These are phyloP conservation scores for Rauvolfia tetraphylla DNA, from an alignment of 257 asterid genomes.

Conservation along the genomic window DNA sequence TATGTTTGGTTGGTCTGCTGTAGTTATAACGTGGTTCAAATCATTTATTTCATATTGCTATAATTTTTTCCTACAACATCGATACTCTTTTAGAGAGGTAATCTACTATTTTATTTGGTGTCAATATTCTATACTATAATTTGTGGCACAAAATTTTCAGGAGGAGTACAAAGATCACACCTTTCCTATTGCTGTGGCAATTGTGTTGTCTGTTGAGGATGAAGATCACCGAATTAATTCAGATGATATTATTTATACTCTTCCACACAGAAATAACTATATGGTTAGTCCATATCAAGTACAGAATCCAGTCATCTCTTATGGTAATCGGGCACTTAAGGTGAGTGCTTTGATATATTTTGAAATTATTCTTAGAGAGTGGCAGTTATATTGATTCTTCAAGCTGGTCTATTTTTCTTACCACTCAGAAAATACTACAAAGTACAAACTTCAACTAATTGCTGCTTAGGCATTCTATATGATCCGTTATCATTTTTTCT, in stretches of 20 bases:
- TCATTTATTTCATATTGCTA: background rate
- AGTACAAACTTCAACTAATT: background rate
- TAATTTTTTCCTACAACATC: background rate
- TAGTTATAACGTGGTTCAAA: background rate
- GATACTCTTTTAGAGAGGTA: background rate
- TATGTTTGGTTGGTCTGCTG: background rate
- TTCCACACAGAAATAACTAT: background rate
- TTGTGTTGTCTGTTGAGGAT: slow-evolving; percentile 13
- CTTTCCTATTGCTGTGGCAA: slow-evolving; percentile 17
- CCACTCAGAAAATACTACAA: background rate
- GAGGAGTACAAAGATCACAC: slow-evolving; percentile 5
- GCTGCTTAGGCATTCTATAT: background rate
- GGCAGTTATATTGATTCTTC: background rate
- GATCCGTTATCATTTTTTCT: background rate
- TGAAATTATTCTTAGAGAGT: background rate
- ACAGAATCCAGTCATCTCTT: background rate
- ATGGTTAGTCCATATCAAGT: background rate
- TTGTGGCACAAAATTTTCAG: background rate
- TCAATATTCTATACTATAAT: background rate
- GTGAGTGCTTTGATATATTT: background rate
- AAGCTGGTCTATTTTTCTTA: background rate
- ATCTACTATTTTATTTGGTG: background rate
- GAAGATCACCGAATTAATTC: slow-evolving; percentile 3
- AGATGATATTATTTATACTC: slow-evolving; percentile 3
- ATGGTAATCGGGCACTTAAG: slow-evolving; percentile 8